phyloP scores from a whole-genome alignment of 2,329 filamentous ascomycete species.

The Aphanoascus verrucosus region DNA sequence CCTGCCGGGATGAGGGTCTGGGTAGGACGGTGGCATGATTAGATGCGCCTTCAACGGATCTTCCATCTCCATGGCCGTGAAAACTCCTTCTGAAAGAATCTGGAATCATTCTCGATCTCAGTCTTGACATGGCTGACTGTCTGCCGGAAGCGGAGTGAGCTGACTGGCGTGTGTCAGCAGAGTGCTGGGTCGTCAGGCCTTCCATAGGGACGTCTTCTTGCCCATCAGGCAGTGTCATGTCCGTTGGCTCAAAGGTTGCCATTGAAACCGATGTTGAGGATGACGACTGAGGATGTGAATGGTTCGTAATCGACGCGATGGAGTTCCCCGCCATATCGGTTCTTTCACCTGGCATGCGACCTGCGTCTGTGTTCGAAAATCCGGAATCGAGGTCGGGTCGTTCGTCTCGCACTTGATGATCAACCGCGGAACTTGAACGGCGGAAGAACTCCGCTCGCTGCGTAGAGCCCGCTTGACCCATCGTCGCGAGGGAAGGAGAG shows the following conservation, averaged over 20 bases:
- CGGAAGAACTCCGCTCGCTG: conserved; percentile 9
- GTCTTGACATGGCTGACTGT: conserved; percentile 39
- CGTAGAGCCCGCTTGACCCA: conserved; percentile 14
- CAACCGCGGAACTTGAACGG: conserved; percentile 1
- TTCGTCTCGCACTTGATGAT: background rate
- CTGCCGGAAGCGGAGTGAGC: conserved; percentile 31
- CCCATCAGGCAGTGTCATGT: background rate
- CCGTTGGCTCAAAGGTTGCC: background rate
- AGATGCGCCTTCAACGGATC: conserved; percentile 36
- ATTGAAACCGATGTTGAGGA: background rate
- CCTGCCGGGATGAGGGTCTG: conserved; percentile 28
- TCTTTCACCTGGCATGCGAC: background rate
- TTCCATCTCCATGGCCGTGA: conserved; percentile 38
- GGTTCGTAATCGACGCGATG: background rate
- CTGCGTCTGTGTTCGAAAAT: background rate
- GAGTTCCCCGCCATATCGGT: background rate
- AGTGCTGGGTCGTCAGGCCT: conserved; percentile 24
- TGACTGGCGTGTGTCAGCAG: conserved; percentile 24
- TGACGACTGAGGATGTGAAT: background rate
- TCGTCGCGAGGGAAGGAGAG: background rate
- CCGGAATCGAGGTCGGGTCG: background rate
- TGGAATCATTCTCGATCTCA: conserved; percentile 40
- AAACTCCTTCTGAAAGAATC: conserved; percentile 37
- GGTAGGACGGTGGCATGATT: conserved; percentile 35
- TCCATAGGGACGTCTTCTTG: conserved; percentile 11